Conservation (phyloP, 306 rosid species). For the Rubus parviflorus region DNA sequence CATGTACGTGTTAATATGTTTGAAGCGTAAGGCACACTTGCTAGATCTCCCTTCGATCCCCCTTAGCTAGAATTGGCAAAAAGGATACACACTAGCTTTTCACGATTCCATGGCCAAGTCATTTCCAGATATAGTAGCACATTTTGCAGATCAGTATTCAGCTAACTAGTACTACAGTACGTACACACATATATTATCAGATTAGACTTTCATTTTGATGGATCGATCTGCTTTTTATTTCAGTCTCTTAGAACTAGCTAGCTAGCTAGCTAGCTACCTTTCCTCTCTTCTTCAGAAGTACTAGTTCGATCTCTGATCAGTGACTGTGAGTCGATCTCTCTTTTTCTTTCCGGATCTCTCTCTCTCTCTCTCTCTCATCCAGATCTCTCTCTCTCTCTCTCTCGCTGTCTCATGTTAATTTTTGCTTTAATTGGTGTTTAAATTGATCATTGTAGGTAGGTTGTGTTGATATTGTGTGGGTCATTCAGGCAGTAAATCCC, state of each 20-base stretch:
- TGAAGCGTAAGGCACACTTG: conserved; percentile 6
- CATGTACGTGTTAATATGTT: background rate
- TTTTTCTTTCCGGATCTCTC: background rate
- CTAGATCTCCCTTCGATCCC: conserved; percentile 16
- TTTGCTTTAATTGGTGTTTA: conserved; percentile 20
- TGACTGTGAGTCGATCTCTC: background rate
- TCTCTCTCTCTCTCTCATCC: background rate
- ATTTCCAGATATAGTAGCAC: conserved; percentile 52
- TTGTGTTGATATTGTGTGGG: too few species aligned
- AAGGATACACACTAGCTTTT: conserved; percentile 45
- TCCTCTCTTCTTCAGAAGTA: background rate
- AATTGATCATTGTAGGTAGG: background rate
- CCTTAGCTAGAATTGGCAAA: conserved; percentile 34
- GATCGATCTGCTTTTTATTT: conserved; percentile 15
- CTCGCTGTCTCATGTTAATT: background rate
- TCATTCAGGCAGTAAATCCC: too few species aligned
- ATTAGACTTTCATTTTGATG: background rate
- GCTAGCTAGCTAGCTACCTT: background rate
- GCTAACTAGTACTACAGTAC: background rate
- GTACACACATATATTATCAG: background rate
- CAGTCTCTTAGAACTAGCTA: background rate
- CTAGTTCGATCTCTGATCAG: background rate
- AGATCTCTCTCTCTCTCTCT: conserved; percentile 25
- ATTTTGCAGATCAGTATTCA: conserved; percentile 27
- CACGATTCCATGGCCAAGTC: conserved; percentile 46